Evolutionary conservation across 192 early-diverging fungal species (phyloP), one percentile per base, ranked within the genome.

Genomic region (Backusella morwellensis): DNA sequence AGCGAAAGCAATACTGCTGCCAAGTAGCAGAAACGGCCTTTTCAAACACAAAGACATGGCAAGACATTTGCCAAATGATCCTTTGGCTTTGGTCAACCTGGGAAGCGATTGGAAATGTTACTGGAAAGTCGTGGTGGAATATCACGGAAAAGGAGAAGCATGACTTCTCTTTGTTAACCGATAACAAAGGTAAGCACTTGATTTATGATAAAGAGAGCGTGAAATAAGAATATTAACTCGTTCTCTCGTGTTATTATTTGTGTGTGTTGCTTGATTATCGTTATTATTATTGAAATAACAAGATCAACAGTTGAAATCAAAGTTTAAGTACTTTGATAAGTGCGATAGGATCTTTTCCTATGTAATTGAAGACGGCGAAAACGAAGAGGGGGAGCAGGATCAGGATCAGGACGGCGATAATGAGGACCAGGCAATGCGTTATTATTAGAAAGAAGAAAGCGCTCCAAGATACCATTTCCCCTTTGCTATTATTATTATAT

Each of bases 121-220:
- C 68, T 23, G 68, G 68, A 2, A 70, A 70, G n/a, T 70, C 68
- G 19, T 70, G 68, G 68, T 70, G 68, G 68, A 70, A 70, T 23
- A 41, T 70, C 12, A 70, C 36, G 3, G 68, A 70, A 70, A 6
- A 70, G 21, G 68, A 70, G 21, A 70, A 70, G 19, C 4, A 70
- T 41, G 38, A 70, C 23, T 21, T 70, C 21, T 70, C 68, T 38
- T 38, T 70, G n/a, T 23, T 70, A 41, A 23, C 68, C 5, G 68
- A 70, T 12, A 70, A 70, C 38, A 70, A 23, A 70, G 68, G 68
- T 70, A 70, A 12, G 35, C 23, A 12, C 7, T 36, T n/a, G 9
- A 2, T 38, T 6, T 50, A 50, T 19, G n/a, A 50, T 50, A 50
- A 50, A 50, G 17, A 50, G 47, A 63, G 42, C 1, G 42, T 5